Conservation (phyloP, 371 early-diverging fungal genomes). For the Smittium culicis region DNA sequence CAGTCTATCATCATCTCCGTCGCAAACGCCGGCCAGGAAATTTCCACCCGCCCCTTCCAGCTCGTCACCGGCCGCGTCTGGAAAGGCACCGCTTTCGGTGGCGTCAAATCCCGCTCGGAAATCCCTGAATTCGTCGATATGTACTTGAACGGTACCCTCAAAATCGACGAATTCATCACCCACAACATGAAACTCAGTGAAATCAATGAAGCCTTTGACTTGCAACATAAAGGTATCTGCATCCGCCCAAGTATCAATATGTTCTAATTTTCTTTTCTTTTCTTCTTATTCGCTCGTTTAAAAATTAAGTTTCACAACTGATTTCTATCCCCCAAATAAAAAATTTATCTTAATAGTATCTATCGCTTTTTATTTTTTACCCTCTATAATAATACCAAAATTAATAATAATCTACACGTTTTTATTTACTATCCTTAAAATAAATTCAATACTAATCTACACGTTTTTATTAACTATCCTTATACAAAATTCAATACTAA, state of each 20-base stretch:
- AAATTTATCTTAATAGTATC: too few species aligned
- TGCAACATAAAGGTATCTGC: conserved; percentile 64
- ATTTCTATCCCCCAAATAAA: too few species aligned
- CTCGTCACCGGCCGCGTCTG: conserved; percentile 86
- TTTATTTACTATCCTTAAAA: too few species aligned
- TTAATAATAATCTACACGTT: too few species aligned
- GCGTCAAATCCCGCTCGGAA: conserved; percentile 86
- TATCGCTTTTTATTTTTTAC: too few species aligned
- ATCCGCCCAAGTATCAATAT: conserved; percentile 29
- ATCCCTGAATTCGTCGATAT: conserved; percentile 75
- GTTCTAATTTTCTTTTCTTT: neutral
- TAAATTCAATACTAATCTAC: too few species aligned
- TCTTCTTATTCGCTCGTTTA: too few species aligned
- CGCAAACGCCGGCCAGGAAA: conserved; percentile 83
- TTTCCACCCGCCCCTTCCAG: conserved; percentile 87
- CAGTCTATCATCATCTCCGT: conserved; percentile 81
- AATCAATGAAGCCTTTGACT: conserved; percentile 84
- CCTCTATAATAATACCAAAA: too few species aligned
- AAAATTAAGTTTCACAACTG: too few species aligned
- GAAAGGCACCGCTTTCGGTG: conserved; percentile 94
- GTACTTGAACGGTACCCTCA: conserved; percentile 66
- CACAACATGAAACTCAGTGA: conserved; percentile 62
- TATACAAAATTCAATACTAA: too few species aligned
- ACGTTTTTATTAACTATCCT: too few species aligned
- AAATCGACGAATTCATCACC: conserved; percentile 84